Conservation (phyloP, 1,284 basidiomycete species). For the Ceratobasidium sp. region DNA sequence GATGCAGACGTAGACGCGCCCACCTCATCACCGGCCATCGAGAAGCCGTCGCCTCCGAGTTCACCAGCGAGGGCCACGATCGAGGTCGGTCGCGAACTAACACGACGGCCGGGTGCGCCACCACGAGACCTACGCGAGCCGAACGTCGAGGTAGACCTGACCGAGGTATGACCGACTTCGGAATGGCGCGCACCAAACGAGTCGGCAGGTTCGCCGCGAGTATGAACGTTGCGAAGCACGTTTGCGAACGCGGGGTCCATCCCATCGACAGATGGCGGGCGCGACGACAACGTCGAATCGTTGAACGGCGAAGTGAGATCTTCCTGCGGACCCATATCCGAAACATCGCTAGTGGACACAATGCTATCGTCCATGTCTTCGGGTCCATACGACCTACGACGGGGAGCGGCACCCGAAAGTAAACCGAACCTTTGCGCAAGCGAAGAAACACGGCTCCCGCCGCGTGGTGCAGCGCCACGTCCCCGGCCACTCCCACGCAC, state of each 20-base stretch:
- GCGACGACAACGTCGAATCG: conserved; percentile 36
- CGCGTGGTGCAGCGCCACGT: conserved; percentile 55
- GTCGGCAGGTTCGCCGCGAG: conserved; percentile 18
- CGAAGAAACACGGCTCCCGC: conserved; percentile 65
- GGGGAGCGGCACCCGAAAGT: conserved; percentile 67
- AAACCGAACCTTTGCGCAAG: conserved; percentile 74
- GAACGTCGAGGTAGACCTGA: conserved; percentile 55
- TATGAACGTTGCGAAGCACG: conserved; percentile 60
- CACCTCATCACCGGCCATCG: conserved; percentile 1
- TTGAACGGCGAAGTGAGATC: conserved; percentile 43
- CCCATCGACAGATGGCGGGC: conserved; percentile 76
- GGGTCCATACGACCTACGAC: conserved; percentile 4
- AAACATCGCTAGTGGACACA: conserved; percentile 52
- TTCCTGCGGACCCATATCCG: conserved; percentile 54
- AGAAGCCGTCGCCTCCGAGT: conserved; percentile 59
- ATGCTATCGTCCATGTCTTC: conserved; percentile 38
- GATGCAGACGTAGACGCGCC: conserved; percentile 28
- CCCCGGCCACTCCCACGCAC: conserved; percentile 59
- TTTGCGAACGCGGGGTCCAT: conserved; percentile 88
- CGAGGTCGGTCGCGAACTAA: conserved; percentile 72
- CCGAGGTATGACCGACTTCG: conserved; percentile 19
- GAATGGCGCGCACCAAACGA: conserved; percentile 23
- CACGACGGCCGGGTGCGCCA: conserved; percentile 56
- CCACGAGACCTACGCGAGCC: conserved; percentile 61
- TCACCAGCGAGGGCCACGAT: conserved; percentile 76